These are phyloP conservation scores for Diaporthe sp. DNA, from an alignment of 2,329 filamentous ascomycete genomes.

Conservation along the genomic window DNA sequence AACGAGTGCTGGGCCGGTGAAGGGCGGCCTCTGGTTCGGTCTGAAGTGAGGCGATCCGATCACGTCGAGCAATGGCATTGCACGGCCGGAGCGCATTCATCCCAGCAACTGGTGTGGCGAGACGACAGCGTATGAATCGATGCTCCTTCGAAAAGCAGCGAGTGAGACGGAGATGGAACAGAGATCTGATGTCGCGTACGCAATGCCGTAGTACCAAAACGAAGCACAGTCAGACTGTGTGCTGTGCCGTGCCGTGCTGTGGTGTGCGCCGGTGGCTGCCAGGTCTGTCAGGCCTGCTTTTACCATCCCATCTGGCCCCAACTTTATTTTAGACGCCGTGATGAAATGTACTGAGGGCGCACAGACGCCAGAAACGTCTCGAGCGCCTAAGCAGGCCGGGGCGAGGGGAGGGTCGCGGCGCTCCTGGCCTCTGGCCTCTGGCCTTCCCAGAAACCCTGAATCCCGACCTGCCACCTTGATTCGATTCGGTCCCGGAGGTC, in stretches of 20 bases:
- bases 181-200: slow-evolving; percentile 33
- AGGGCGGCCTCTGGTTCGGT: background rate
- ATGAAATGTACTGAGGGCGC: slow-evolving; percentile 28
- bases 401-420: background rate
- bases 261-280: background rate
- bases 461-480: slow-evolving; percentile 21
- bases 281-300: background rate
- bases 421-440: slow-evolving; percentile 3
- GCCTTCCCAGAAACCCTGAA: slow-evolving; percentile 5
- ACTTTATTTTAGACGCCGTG: slow-evolving; percentile 33
- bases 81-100: background rate
- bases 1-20: background rate
- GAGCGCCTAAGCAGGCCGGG: background rate
- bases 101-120: background rate
- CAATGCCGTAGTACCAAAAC: background rate
- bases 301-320: slow-evolving; percentile 11
- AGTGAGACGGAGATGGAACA: slow-evolving; percentile 32
- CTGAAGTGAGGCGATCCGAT: slow-evolving; percentile 7
- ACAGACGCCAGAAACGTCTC: slow-evolving; percentile 28
- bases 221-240: slow-evolving; percentile 18
- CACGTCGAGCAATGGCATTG: slow-evolving; percentile 8
- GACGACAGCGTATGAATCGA: slow-evolving; percentile 4
- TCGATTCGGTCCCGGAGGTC: slow-evolving; percentile 1
- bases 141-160: background rate
- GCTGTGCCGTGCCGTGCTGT: background rate